Conservation (phyloP, 805 yeast genomes). For the Zygotorulaspora danielsina region DNA sequence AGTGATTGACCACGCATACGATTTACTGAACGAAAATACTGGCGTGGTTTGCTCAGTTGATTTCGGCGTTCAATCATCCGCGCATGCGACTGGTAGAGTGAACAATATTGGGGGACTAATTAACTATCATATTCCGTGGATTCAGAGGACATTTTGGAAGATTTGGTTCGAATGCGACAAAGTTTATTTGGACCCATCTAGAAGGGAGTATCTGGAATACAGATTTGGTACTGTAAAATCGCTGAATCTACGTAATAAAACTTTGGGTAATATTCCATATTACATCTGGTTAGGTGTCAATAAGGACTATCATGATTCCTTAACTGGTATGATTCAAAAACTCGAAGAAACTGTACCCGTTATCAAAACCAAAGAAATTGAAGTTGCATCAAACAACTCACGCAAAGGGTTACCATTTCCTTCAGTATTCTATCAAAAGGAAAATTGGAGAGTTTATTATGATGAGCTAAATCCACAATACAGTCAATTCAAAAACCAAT, state of each 20-base stretch:
- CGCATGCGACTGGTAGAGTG: slow-evolving; percentile 61
- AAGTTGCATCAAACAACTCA: slow-evolving; percentile 63
- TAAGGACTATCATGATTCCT: slow-evolving; percentile 48
- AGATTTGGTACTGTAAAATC: slow-evolving; percentile 78
- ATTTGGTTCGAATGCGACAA: slow-evolving; percentile 84
- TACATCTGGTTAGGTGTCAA: slow-evolving; percentile 80
- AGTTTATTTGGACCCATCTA: slow-evolving; percentile 71
- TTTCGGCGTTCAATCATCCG: slow-evolving; percentile 70
- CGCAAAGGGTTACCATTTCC: slow-evolving; percentile 71
- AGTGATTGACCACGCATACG: slow-evolving; percentile 63
- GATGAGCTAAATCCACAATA: slow-evolving; percentile 66
- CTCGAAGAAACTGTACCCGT: not conserved
- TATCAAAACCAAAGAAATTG: slow-evolving; percentile 58
- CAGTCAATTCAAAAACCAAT: slow-evolving; percentile 70
- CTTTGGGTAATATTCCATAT: slow-evolving; percentile 72
- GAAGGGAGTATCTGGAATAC: slow-evolving; percentile 80
- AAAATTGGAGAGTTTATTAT: slow-evolving; percentile 75
- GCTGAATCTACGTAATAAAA: slow-evolving; percentile 58
- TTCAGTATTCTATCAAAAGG: slow-evolving; percentile 71
- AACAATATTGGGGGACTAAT: slow-evolving; percentile 72
- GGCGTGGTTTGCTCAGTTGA: slow-evolving; percentile 73
- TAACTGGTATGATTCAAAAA: slow-evolving; percentile 30
- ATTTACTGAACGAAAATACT: slow-evolving; percentile 45
- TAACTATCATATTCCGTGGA: slow-evolving; percentile 71
- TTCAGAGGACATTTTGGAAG: slow-evolving; percentile 77